phyloP scores from a whole-genome alignment of 2,329 filamentous ascomycete species.

The Monosporascus ibericus region DNA sequence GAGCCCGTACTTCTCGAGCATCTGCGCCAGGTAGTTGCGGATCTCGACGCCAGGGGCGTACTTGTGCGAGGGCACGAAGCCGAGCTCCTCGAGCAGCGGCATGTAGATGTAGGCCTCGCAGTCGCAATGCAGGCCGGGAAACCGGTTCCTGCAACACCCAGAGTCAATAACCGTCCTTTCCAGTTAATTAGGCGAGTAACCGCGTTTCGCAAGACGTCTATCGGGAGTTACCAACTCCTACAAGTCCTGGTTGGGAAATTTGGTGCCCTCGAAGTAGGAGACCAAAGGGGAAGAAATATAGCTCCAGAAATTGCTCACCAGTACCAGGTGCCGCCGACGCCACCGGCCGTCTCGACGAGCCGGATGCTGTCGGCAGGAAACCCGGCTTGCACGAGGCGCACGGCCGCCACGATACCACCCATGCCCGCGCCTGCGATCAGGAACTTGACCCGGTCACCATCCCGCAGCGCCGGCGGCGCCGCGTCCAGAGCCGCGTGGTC shows the following conservation, averaged over 20 bases:
- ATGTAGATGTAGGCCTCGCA: conserved; percentile 55
- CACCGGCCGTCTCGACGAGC: conserved; percentile 35
- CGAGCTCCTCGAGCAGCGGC: conserved; percentile 53
- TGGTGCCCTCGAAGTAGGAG: too few species aligned
- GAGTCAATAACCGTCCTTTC: too few species aligned
- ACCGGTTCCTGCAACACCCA: conserved; percentile 30
- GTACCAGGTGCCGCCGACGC: conserved; percentile 46
- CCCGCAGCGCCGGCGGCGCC: conserved; percentile 11
- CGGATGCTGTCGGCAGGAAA: conserved; percentile 32
- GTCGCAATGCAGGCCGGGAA: conserved; percentile 48
- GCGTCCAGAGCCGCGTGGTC: conserved; percentile 24
- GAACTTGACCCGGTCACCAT: conserved; percentile 20
- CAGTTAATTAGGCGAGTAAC: too few species aligned
- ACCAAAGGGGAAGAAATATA: too few species aligned
- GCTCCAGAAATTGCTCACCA: conserved; percentile 18
- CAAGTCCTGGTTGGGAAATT: too few species aligned
- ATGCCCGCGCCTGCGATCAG: conserved; percentile 23
- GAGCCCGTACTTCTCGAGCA: conserved; percentile 39
- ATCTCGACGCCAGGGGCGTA: conserved; percentile 33
- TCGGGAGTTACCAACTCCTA: too few species aligned
- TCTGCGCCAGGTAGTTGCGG: conserved; percentile 36
- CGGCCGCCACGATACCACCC: conserved; percentile 18
- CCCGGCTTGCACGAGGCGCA: conserved; percentile 29
- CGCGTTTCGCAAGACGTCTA: too few species aligned
- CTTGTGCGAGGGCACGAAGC: conserved; percentile 48